Evolutionary conservation across 176 grass and related monocot genomes (phyloP), one percentile per base, ranked within the genome.

Genomic region (Thinopyrum elongatum): DNA sequence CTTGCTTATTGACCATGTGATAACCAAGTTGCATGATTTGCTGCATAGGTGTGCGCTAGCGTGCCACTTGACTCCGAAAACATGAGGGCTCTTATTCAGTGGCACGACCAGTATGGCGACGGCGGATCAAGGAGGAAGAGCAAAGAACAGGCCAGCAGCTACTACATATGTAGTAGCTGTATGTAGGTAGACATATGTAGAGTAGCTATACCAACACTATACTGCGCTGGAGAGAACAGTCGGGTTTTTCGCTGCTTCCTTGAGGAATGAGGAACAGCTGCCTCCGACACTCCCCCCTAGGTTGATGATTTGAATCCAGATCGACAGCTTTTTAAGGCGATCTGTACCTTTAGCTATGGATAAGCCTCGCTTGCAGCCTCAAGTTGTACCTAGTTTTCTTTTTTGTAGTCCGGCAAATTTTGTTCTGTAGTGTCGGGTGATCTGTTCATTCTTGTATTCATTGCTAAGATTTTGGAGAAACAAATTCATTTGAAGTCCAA

Each of bases 101-200:
- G 95, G 95, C 95, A 98, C 41, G 62, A 93, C 16, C 77, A 80
- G 19, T 95, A 91, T 57, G 90, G 90, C 9, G 91, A 91, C 61
- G 85, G 92, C 3, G 90, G 95, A 22, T 98, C 89, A 0, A 91
- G 89, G 85, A 90, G 82, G 85, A 94, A 91, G 86, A 94, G 90
- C 81, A 88, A 83, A 69, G 63, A 76, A 13, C 84, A 64, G 4
- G 68, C 76, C 71, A 73, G 79, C 76, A 73, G 79, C 76, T 95
- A 95, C 87, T 88, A 87, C 55, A 88, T n/a, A n/a, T 93, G 85
- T 97, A 94, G 94, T 25, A 53, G 49, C 49, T 53, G 15, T 19
- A 53, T 63, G 51, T 72, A 85, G 59, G 38, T 80, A 39, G 30
- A 66, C 19, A 25, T 75, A 8, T 89, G 82, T 89, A 84, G 41